A percentile compares a stretch with the other conserved stretches of the same genome.
Conservation (phyloP, 176 grass and related monocot genomes). For the Luzula sylvatica region DNA sequence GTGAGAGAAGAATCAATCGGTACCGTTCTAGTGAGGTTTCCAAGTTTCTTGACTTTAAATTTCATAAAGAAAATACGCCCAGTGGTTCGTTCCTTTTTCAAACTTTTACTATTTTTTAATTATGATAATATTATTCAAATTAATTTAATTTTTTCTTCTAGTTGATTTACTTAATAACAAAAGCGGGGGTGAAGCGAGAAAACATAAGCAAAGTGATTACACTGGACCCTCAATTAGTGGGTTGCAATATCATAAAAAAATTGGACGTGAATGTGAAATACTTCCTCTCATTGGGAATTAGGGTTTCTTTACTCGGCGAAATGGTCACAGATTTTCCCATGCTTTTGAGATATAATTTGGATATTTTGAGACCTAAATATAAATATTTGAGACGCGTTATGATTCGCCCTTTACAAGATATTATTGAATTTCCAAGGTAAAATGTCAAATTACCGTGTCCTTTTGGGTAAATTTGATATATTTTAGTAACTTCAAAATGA, state of each 20-base stretch:
- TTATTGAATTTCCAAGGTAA: slow-evolving; percentile 85
- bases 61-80: slow-evolving; percentile 90
- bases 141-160: slow-evolving; percentile 16
- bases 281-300: slow-evolving; percentile 78
- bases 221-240: slow-evolving; percentile 76
- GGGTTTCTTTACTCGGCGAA: slow-evolving; percentile 45
- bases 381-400: slow-evolving; percentile 84
- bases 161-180: slow-evolving; percentile 75
- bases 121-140: background rate
- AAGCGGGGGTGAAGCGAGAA: slow-evolving; percentile 58
- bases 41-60: slow-evolving; percentile 64
- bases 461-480: too few species aligned
- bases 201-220: slow-evolving; percentile 90
- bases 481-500: background rate
- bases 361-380: slow-evolving; percentile 73
- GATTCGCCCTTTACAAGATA: slow-evolving; percentile 75
- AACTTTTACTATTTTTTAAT: slow-evolving; percentile 10
- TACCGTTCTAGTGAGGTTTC: slow-evolving; percentile 76
- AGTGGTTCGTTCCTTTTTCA: slow-evolving; percentile 51
- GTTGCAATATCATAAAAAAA: slow-evolving; percentile 79
- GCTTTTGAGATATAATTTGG: slow-evolving; percentile 73
- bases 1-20: slow-evolving; percentile 69
- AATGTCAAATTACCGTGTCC: background rate
- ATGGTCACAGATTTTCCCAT: slow-evolving; percentile 87
- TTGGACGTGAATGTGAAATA: slow-evolving; percentile 82